Base-by-base conservation (phyloP, 371 early-diverging fungal species). In the Funneliformis caledonium region DNA sequence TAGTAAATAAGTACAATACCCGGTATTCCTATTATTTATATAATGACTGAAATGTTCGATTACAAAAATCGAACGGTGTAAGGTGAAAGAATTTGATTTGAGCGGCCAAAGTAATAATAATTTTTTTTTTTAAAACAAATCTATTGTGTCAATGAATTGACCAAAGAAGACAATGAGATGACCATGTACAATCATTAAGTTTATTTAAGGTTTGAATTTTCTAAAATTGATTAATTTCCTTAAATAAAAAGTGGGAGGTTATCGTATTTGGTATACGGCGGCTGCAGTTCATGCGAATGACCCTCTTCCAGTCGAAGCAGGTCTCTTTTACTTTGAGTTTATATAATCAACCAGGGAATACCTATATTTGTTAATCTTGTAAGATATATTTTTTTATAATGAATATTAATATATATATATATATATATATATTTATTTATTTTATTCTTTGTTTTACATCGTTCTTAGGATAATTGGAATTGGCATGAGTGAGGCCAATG, bases 301-400 rank as follows among this genome's bases (percentile, higher is more conserved):
- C 52, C 89, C 94, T 9, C 95, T 97, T 59, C 94, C 95, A 43
- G 88, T 90, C 19, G 93, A 94, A 75, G 90, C 91, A 70, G 98
- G 97, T 0, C 84, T 97, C 12, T 97, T 90, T 83, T 98, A 98
- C 84, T 98, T 86, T 83, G 99, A 98, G 83, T 95, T 52, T 84
- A 85, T 31, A 89, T 98, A 68, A 86, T 94, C 31, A 92, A 91
- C 83, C 96, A 96, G 83, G 98, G 26, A 26, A 26, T 26, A 26
- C 26, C 26, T 26, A 26, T 26, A 26, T 26, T 26, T 26, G 26
- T 26, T 26, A 26, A 26, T 26, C 26, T 26, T 26, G 26, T 26
- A 26, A 26, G 26, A 77, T 4, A 16, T 65, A 16, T 65, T 2
- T 33, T 3, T 11, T 10, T 65, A 64, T 31, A 12, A 10, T 26